phyloP scores from a whole-genome alignment of 176 grass and related monocot genomes.

The Carex parvula region DNA sequence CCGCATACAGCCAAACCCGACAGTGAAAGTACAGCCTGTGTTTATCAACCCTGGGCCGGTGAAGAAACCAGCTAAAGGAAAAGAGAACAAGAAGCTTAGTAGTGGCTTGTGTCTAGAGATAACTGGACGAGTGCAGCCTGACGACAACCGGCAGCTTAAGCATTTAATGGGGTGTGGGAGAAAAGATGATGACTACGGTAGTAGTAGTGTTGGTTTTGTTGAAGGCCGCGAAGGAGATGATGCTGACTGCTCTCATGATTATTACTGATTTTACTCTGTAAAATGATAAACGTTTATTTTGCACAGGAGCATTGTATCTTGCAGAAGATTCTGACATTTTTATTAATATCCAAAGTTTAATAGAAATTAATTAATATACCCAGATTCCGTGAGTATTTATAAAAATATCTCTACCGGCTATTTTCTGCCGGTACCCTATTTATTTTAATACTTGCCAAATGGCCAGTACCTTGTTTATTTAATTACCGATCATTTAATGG shows the following conservation, averaged over 20 bases:
- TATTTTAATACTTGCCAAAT: too few species aligned
- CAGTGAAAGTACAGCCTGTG: constrained; percentile 61
- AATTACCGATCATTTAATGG: too few species aligned
- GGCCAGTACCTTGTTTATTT: too few species aligned
- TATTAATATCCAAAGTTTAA: too few species aligned
- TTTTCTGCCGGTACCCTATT: too few species aligned
- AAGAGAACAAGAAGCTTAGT: constrained; percentile 44
- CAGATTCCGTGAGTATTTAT: too few species aligned
- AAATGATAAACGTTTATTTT: background rate
- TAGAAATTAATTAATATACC: too few species aligned
- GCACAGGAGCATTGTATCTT: background rate
- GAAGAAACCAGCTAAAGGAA: constrained; percentile 54
- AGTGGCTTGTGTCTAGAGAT: constrained; percentile 84
- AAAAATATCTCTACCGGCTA: too few species aligned
- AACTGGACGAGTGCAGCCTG: constrained; percentile 83
- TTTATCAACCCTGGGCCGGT: constrained; percentile 56
- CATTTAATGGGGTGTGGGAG: constrained; percentile 38
- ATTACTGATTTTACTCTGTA: constrained; percentile 40
- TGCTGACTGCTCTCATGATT: constrained; percentile 62
- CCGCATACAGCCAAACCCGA: constrained; percentile 78
- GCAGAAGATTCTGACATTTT: background rate
- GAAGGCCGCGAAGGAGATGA: constrained; percentile 55
- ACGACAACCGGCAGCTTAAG: constrained; percentile 45
- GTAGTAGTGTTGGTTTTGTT: constrained; percentile 35
- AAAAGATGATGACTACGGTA: constrained; percentile 30